A percentile compares a stretch with the other conserved stretches of the same genome.
Evolutionary conservation across 805 yeast genomes (phyloP).

Genomic region (Saturnispora diversa): DNA sequence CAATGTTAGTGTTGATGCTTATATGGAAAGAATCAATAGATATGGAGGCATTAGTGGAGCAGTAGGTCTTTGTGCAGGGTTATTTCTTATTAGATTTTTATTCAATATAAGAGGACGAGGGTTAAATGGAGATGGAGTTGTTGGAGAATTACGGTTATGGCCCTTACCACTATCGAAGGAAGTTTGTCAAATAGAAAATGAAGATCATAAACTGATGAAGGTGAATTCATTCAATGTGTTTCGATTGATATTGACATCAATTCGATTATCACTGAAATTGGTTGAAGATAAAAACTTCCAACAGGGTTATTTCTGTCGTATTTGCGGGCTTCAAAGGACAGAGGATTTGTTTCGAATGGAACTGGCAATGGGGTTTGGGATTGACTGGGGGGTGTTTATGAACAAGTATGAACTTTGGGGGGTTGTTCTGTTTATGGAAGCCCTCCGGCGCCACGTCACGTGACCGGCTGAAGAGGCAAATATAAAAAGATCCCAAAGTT

Average conservation of each 20-base stretch:
- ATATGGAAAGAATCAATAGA: constrained; percentile 28
- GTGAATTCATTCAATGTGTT: constrained; percentile 33
- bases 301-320: constrained; percentile 35
- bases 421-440: constrained; percentile 23
- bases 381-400: constrained; percentile 35
- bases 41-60: constrained; percentile 28
- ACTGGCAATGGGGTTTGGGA: constrained; percentile 33
- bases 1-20: constrained; percentile 21
- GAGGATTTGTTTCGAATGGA: constrained; percentile 35
- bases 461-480: background rate
- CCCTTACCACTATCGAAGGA: constrained; percentile 3
- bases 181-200: background rate
- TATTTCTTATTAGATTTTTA: constrained; percentile 25
- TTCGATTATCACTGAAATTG: constrained; percentile 35
- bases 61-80: constrained; percentile 26
- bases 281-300: constrained; percentile 39
- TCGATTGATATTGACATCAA: constrained; percentile 32
- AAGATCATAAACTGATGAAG: constrained; percentile 21
- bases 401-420: constrained; percentile 30
- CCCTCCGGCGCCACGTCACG: constrained; percentile 11
- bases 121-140: constrained; percentile 6
- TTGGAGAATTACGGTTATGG: constrained; percentile 7
- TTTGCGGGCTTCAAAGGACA: constrained; percentile 36
- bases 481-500: constrained; percentile 9
- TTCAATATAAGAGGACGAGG: constrained; percentile 22